Evolutionary conservation across 2,329 filamentous ascomycete species (phyloP).

Genomic region (Cryphonectria carpinicola): DNA sequence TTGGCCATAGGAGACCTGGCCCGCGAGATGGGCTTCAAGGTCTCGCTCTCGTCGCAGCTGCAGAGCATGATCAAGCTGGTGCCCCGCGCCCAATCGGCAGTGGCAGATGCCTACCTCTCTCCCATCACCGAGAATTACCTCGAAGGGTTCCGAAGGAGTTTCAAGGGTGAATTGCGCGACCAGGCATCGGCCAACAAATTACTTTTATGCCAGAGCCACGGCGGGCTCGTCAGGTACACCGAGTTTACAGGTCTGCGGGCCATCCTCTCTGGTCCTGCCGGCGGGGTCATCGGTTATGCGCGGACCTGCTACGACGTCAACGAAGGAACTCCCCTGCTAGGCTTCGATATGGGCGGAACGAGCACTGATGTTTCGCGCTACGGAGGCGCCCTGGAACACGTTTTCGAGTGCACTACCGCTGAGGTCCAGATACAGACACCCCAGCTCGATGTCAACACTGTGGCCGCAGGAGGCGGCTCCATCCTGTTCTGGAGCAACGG

Average conservation of each 20-base stretch:
- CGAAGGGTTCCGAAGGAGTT: slow-evolving; percentile 76
- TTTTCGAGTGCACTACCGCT: slow-evolving; percentile 91
- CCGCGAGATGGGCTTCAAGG: slow-evolving; percentile 78
- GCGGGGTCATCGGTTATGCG: slow-evolving; percentile 92
- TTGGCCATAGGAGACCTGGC: slow-evolving; percentile 76
- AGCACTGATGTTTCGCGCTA: slow-evolving; percentile 91
- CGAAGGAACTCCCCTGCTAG: slow-evolving; percentile 84
- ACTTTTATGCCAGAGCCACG: slow-evolving; percentile 67
- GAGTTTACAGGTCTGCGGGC: slow-evolving; percentile 84
- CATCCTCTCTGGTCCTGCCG: slow-evolving; percentile 86
- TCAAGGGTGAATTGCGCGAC: slow-evolving; percentile 88
- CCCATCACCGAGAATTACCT: slow-evolving; percentile 78
- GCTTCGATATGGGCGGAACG: slow-evolving; percentile 95
- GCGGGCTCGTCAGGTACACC: slow-evolving; percentile 72
- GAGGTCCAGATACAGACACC: slow-evolving; percentile 94
- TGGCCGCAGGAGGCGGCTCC: slow-evolving; percentile 87
- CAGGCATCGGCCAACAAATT: slow-evolving; percentile 54
- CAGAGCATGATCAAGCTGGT: slow-evolving; percentile 92
- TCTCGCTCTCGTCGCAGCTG: slow-evolving; percentile 78
- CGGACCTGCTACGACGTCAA: slow-evolving; percentile 85
- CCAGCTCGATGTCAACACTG: slow-evolving; percentile 92
- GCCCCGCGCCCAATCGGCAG: slow-evolving; percentile 74
- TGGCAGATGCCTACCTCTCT: slow-evolving; percentile 79
- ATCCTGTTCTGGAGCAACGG: slow-evolving; percentile 87
- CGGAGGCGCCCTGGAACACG: slow-evolving; percentile 82